Base-by-base conservation (phyloP, 306 rosid genomes). In the Comarum palustre region DNA sequence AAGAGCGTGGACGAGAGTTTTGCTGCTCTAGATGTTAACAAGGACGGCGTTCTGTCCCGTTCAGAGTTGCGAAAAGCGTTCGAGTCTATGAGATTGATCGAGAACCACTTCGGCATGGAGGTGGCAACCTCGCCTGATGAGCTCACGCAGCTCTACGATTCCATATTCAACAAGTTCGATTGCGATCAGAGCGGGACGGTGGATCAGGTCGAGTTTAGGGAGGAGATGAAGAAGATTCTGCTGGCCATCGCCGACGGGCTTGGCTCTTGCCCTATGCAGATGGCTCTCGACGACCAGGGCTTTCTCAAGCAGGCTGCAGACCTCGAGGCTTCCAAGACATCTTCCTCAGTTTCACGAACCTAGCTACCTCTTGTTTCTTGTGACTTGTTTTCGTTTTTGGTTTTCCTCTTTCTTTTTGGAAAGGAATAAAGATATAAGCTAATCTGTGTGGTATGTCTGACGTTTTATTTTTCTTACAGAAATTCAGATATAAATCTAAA, bases 181-280 rank as follows among this genome's bases (percentile, higher is more conserved):
- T 69, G 51, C 57, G 98, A 93, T 63, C 38, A 63, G 0, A 93
- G 86, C 70, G 96, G 92, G 42, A 68, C 81, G 45, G 96, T 93
- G 2, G 97, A 93, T 55, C 72, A 63, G 9, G 60, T 41, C 0
- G 96, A 93, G 88, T 93, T 87, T 82, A 70, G 81, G 42, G 64
- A 74, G 6, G 96, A 93, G 93, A 86, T 93, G 86, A 89, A 82
- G 91, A 93, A 82, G 81, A 87, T 93, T 77, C 59, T 93, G 87
- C 81, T 93, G 8, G 97, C 93, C 8, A 89, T 93, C 19, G 98
- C 97, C 19, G 98, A 93, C 12, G 98, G 97, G 0, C 75, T 93
- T 47, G 98, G 98, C 2, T 79, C 87, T 2, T 83, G 72, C 1
- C 98, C 98, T 1, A 90, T 93, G n/a, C 93, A 81, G 79, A 93